A percentile compares a stretch with the other conserved stretches of the same genome.
Evolutionary conservation across 2,329 filamentous ascomycete genomes (phyloP).

Genomic region (Fusarium miscanthi): DNA sequence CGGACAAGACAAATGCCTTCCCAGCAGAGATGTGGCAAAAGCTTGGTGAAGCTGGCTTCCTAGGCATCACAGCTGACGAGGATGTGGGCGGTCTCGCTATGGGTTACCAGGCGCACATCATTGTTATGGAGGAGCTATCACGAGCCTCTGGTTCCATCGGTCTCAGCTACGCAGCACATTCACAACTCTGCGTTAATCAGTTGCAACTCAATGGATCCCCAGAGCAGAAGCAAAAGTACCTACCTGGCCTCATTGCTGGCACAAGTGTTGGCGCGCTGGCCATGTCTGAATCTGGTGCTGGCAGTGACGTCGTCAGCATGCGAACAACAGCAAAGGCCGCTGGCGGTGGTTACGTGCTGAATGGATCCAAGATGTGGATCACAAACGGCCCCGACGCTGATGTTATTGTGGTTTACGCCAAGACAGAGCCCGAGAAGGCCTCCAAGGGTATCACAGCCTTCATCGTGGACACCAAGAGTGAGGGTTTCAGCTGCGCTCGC

Average conservation of each 20-base stretch:
- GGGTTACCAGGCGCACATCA: constrained; percentile 96
- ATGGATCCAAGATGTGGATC: constrained; percentile 99
- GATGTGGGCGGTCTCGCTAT: constrained; percentile 88
- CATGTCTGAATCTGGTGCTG: constrained; percentile 93
- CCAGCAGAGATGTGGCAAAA: constrained; percentile 93
- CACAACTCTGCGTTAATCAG: constrained; percentile 96
- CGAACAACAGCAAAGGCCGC: constrained; percentile 83
- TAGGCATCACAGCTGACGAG: constrained; percentile 94
- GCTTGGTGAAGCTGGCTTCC: constrained; percentile 88
- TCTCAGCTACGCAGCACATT: constrained; percentile 94
- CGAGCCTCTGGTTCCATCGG: constrained; percentile 86
- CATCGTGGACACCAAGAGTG: constrained; percentile 76
- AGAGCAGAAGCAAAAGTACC: constrained; percentile 82
- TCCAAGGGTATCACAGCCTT: constrained; percentile 97
- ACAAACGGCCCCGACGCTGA: constrained; percentile 98
- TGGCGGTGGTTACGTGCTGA: constrained; percentile 86
- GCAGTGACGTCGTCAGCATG: constrained; percentile 96
- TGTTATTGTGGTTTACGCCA: constrained; percentile 94
- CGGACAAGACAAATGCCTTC: constrained; percentile 90
- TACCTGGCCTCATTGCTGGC: constrained; percentile 84
- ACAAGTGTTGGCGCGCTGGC: constrained; percentile 87
- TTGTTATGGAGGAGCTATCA: constrained; percentile 95
- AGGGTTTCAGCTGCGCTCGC: constrained; percentile 86
- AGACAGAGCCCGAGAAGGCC: constrained; percentile 82
- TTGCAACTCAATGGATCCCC: constrained; percentile 86